Percentiles rank a stretch among this genome's conserved stretches.
Evolutionary conservation across 805 yeast genomes (phyloP).

Genomic region (Teunomyces lycoperdinae): DNA sequence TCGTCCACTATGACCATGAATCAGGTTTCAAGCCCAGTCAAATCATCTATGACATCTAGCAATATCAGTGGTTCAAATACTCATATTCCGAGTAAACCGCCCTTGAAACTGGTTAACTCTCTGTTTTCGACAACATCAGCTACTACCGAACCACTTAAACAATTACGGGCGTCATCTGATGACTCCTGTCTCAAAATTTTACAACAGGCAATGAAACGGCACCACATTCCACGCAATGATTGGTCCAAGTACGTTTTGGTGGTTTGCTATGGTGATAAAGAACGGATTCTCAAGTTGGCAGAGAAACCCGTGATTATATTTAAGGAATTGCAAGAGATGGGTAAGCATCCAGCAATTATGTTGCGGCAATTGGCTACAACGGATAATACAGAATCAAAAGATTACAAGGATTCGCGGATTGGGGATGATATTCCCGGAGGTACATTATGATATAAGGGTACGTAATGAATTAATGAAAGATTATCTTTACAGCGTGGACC

Average conservation of each 20-base stretch:
- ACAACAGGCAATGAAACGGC: constrained; percentile 85
- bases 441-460: constrained; percentile 19
- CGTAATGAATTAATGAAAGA: constrained; percentile 3
- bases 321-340: constrained; percentile 79
- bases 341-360: constrained; percentile 90
- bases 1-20: not conserved
- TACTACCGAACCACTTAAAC: constrained; percentile 68
- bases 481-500: not conserved
- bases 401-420: constrained; percentile 37
- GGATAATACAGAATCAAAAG: constrained; percentile 7
- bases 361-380: constrained; percentile 72
- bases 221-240: constrained; percentile 71
- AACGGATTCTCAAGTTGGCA: constrained; percentile 73
- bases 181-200: constrained; percentile 88
- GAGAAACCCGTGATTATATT: constrained; percentile 87
- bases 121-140: not conserved
- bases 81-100: constrained; percentile 3
- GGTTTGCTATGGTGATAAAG: constrained; percentile 88
- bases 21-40: constrained; percentile 5
- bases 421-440: constrained; percentile 47
- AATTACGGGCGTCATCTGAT: constrained; percentile 79
- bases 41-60: constrained; percentile 5
- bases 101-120: constrained; percentile 8
- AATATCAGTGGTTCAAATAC: not conserved
- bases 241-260: constrained; percentile 88